Evolutionary conservation across 139 green algal genomes (phyloP), one percentile per base, ranked within the genome.

Genomic region (Coelastrella sp.): DNA sequence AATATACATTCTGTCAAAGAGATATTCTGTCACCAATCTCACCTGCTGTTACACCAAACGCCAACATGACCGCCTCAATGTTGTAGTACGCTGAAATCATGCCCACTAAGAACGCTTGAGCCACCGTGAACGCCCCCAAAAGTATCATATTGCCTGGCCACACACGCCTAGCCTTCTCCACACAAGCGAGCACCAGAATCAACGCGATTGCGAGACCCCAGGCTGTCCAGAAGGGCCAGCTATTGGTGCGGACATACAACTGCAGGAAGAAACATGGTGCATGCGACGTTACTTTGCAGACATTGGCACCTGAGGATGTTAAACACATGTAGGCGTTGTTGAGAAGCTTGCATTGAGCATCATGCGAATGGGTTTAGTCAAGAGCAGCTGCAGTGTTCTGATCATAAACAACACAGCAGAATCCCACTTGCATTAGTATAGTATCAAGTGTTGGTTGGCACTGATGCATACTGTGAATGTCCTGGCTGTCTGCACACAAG

Each of bases 131-230:
- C 17, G 73, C 73, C 7, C 54, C 65, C 5, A 96, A 88, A 3
- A 95, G 58, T 23, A 96, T 64, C 73, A 95, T 91, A 81, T 96
- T 96, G 20, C 64, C 73, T 16, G 94, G 94, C 84, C 90, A 93
- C 74, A 89, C 92, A 20, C 89, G 59, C 23, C 93, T 88, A n/a
- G 75, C 83, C 22, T 85, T 85, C 54, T 87, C 74, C 4, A 91
- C 79, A 59, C 87, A 91, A 3, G 66, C 66, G 17, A 88, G 58
- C 58, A 88, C 89, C 23, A 95, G 89, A 4, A 95, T 73, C 7
- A 90, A 54, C 5, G 6, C 92, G 3, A 95, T 90, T 13, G 82
- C 86, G n/a, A 93, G 77, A 20, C 75, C 89, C 90, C 91, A 93
- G 22, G 85, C 68, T 0, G 90, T 71, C 82, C 89, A 93, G 83